Evolutionary conservation across 352 stramenopile species (phyloP), one percentile per base, ranked within the genome.

Genomic region (Pythium phragmiticola): DNA sequence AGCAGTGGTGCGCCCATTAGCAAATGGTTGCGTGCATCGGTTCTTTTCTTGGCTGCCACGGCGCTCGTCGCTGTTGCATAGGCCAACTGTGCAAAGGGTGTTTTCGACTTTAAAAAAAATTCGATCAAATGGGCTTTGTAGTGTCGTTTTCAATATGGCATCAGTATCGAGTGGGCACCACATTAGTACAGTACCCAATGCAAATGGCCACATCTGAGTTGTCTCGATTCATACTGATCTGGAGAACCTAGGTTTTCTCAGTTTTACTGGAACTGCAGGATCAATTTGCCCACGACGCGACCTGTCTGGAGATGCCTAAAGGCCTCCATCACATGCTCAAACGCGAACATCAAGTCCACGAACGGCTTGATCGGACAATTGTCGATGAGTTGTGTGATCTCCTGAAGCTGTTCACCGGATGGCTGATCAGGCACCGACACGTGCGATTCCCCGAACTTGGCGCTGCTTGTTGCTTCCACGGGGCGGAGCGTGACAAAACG

Each of bases 371-470:
- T 46, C 49, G 77, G 63, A 9, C 70, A 65, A 11, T 7, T 55
- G 47, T 82, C 55, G 12, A 90, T 63, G 23, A 80, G 67, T 46
- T 64, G 55, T 1, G 67, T 57, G 37, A 90, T 71, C 37, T 60
- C 52, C 16, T 68, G 39, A 43, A 87, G 68, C 52, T 77, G 66
- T 17, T 45, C n/a, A 34, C 69, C 67, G 7, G 34, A 60, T 13
- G 70, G 50, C 19, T 65, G 16, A 13, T 37, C 19, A 7, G 61
- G 55, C 0, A 74, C 66, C 9, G 41, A 39, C 50, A 53, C 60
- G 14, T 68, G 14, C 14, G 49, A 59, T 7, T 78, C 82, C 23
- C 77, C 82, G 14, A 89, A 84, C 19, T 76, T 61, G 7, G 82
- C 77, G 48, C 85, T 78, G 30, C 75, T 78, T 1, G 69, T 74